Evolutionary conservation across 2,329 filamentous ascomycete genomes (phyloP), one percentile per base, ranked within the genome.

Genomic region (Trichoderma oligosporum): DNA sequence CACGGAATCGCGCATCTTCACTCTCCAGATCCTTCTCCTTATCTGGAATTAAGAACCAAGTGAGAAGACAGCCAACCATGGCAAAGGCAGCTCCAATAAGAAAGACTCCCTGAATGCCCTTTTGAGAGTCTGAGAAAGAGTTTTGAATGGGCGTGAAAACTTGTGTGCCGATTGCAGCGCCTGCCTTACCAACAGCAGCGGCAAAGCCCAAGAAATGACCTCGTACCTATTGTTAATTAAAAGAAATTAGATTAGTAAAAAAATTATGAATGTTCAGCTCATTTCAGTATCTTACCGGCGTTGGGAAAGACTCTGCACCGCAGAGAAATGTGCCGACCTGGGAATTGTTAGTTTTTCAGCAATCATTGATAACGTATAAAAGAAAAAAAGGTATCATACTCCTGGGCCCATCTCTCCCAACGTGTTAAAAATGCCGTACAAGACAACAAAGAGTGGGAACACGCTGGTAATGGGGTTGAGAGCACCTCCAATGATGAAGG

Each of bases 141-240:
- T 64, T 60, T 25, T 65, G 61, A 11, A 62, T 61, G 3, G 63
- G 60, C 3, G 52, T 63, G 25, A 63, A 61, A 14, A 64, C 61
- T 25, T 65, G 65, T 0, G 77, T 81, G 0, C 78, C 79, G 7
- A 82, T 66, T 0, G 78, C 79, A 0, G 78, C 79, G 0, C 78
- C 78, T 0, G 76, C 73, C 62, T 81, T 81, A 0, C 78, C 78
- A 9, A 81, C 64, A 0, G 77, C 79, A 0, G 78, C 78, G 1
- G 76, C 76, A 7, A 80, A 65, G 0, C 78, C 78, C 31, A 79
- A 78, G 54, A 77, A 78, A 11, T 75, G 77, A 0, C 79, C 79
- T 8, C 78, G 70, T 0, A 80, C n/a, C n/a, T n/a, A n/a, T n/a
- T n/a, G n/a, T n/a, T n/a, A n/a, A n/a, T n/a, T n/a, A n/a, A n/a